Evolutionary conservation across 2,329 filamentous ascomycete species (phyloP), one percentile per base, ranked within the genome.

Genomic region (Huntiella savannae): DNA sequence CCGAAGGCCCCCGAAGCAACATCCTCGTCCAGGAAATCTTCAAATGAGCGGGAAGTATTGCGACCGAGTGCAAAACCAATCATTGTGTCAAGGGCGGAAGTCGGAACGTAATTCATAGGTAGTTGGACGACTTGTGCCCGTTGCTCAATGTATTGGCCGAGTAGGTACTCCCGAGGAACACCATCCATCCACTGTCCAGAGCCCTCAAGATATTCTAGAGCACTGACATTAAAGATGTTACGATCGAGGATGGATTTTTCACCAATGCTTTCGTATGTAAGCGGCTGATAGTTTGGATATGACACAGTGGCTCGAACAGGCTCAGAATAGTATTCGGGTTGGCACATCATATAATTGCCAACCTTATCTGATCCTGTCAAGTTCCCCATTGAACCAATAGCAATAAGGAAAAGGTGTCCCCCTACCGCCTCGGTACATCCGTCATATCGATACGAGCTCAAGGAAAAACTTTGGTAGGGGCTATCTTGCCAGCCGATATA

Each of bases 281-380:
- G 35, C 0, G 48, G 51, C 0, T 32, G 32, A 0, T 50, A 42
- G 1, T 52, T 2, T 0, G 58, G 59, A 1, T 46, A 44, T 0
- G 50, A 32, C 0, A 75, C 57, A 0, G 59, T 66, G 0, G 66
- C 64, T 0, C 56, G 53, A 0, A 70, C 67, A 0, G 57, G 10
- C 35, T 71, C 67, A n/a, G 60, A 57, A 42, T 61, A 65, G 47
- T 74, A 76, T 0, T 33, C 52, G 0, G 67, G 49, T 16, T 63
- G 54, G 41, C 69, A 72, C 41, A 63, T 72, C 0, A 65, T 16
- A 0, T 60, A 59, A 0, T 62, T 65, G 0, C 61, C 48, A 11
- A 15, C 16, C 13, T 16, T 10, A n/a, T 40, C 34, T 4, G 16
- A 32, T 32, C 11, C 39, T 41, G 22, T 22, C n/a, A 19, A 22